phyloP scores from a whole-genome alignment of 306 rosid genomes.

The Cucumis cinereus region DNA sequence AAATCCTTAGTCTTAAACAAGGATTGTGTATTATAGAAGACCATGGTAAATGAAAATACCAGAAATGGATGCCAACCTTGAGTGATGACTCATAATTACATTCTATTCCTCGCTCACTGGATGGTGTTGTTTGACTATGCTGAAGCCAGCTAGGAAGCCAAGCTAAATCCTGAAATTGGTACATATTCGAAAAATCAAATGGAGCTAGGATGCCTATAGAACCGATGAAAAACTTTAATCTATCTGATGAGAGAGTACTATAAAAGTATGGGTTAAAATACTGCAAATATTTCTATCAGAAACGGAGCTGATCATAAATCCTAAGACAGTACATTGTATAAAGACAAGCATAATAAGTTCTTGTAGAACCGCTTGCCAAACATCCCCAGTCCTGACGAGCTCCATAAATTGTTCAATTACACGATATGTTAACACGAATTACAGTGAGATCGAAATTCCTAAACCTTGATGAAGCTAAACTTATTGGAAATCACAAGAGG shows the following conservation, averaged over 20 bases:
- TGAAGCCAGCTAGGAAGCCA: conserved; percentile 92
- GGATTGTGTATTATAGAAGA: neutral
- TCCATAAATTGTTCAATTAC: neutral
- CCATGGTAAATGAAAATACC: conserved; percentile 1
- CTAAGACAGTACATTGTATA: neutral
- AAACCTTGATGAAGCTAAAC: neutral
- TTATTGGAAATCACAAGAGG: neutral
- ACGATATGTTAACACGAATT: neutral
- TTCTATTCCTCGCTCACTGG: conserved; percentile 20
- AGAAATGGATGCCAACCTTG: conserved; percentile 32
- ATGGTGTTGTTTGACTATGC: conserved; percentile 35
- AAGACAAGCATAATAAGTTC: neutral
- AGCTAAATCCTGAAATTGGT: conserved; percentile 46
- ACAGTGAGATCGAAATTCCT: neutral
- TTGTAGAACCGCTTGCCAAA: neutral
- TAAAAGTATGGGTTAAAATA: neutral
- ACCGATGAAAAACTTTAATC: neutral
- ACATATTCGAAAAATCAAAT: neutral
- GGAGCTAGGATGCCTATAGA: neutral
- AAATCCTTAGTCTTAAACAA: neutral
- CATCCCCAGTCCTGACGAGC: neutral
- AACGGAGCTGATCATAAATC: neutral
- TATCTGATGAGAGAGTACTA: neutral
- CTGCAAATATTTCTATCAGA: neutral
- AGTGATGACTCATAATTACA: conserved; percentile 20